Conservation (phyloP, 768 basidiomycete species). For the Auricularia sp. region DNA sequence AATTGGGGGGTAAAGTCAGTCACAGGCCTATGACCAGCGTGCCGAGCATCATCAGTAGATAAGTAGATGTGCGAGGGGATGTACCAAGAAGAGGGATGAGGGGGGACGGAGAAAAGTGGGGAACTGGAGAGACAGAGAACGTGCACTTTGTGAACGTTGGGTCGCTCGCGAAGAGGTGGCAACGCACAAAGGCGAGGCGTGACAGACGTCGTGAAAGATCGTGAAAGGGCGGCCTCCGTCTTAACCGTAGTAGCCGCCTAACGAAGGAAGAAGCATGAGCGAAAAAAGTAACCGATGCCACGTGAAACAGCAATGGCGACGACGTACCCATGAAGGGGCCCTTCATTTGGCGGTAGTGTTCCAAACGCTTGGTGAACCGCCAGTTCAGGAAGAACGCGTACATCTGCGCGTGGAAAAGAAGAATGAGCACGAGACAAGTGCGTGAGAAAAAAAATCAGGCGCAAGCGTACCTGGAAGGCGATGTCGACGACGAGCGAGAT, state of each 20-base stretch:
- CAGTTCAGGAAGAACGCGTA: slow-evolving; percentile 73
- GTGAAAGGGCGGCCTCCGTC: background rate
- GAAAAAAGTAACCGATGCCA: background rate
- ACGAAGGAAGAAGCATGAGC: background rate
- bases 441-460: slow-evolving; percentile 12
- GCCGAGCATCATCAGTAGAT: no score
- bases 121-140: background rate
- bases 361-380: slow-evolving; percentile 62
- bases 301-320: background rate
- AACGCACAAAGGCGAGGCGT: slow-evolving; percentile 1
- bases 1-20: no score
- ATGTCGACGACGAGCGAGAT: slow-evolving; percentile 52
- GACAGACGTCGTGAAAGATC: slow-evolving; percentile 1
- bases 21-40: no score
- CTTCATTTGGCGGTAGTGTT: slow-evolving; percentile 57
- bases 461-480: slow-evolving; percentile 49
- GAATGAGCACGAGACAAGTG: slow-evolving; percentile 3
- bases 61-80: no score
- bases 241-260: slow-evolving; percentile 1
- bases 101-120: background rate
- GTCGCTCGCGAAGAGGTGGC: slow-evolving; percentile 3
- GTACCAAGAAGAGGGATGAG: no score
- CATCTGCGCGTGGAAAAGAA: slow-evolving; percentile 30
- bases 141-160: background rate
- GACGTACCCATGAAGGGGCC: slow-evolving; percentile 33